Evolutionary conservation across 306 rosid genomes (phyloP).

Genomic region (Albizia julibrissin): DNA sequence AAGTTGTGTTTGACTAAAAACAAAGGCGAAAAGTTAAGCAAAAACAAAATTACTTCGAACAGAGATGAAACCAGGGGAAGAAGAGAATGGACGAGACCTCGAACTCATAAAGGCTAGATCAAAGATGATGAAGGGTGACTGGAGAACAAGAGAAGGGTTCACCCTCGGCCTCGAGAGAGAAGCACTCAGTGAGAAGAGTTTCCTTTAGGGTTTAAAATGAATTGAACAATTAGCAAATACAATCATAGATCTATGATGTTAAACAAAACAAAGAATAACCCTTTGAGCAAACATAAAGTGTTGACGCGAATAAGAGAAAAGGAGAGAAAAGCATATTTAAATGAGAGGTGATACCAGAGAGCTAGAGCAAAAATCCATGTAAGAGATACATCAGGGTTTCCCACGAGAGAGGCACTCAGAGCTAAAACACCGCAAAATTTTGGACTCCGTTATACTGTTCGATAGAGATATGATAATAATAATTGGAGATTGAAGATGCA

Average conservation of each 20-base stretch:
- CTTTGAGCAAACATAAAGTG: background rate
- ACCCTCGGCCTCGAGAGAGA: too few species aligned
- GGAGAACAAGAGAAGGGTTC: too few species aligned
- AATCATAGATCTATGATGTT: background rate
- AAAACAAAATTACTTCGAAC: too few species aligned
- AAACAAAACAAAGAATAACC: background rate
- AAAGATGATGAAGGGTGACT: too few species aligned
- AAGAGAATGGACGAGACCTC: too few species aligned
- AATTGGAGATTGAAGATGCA: background rate
- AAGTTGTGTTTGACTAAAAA: too few species aligned
- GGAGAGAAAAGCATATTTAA: background rate
- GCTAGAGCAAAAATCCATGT: slow-evolving; percentile 12
- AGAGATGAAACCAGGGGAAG: too few species aligned
- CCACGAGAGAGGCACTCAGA: background rate
- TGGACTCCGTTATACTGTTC: background rate
- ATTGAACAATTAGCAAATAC: too few species aligned
- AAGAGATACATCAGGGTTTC: background rate
- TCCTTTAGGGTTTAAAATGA: background rate
- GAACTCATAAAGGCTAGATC: too few species aligned
- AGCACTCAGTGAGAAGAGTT: background rate
- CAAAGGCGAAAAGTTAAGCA: too few species aligned
- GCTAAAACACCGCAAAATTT: background rate
- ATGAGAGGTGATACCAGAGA: slow-evolving; percentile 33
- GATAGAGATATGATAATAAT: background rate
- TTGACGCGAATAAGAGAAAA: background rate